Conservation (phyloP, 2,329 filamentous ascomycete species). For the Akanthomyces uredinophilus region DNA sequence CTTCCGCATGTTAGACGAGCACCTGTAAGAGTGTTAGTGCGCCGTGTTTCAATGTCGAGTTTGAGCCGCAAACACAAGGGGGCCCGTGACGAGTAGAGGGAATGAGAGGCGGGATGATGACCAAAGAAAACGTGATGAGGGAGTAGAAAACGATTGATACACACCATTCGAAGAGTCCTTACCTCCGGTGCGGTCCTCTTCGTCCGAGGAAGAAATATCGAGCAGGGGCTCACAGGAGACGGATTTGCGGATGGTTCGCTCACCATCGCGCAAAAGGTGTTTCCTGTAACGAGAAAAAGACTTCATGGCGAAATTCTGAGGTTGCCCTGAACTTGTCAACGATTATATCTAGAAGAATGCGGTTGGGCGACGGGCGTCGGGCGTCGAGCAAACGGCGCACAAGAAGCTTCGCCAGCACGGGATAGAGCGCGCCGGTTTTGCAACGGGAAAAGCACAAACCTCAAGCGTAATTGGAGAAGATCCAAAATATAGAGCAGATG, state of each 20-base stretch:
- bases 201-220: conserved; percentile 15
- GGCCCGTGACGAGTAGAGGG: background rate
- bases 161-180: conserved; percentile 5
- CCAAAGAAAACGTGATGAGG: too few species aligned
- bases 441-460: background rate
- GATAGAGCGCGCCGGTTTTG: background rate
- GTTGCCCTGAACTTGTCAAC: background rate
- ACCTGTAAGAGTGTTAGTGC: conserved; percentile 3
- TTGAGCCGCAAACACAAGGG: background rate
- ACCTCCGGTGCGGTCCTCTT: conserved; percentile 16
- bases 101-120: background rate
- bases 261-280: background rate
- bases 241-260: conserved; percentile 15
- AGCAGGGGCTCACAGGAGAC: conserved; percentile 15
- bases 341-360: background rate
- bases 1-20: conserved; percentile 12
- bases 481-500: background rate
- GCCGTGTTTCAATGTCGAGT: background rate
- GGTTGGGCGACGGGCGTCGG: background rate
- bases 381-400: conserved; percentile 2
- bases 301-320: background rate
- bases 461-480: background rate
- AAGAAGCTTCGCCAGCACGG: background rate
- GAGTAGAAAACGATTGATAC: background rate
- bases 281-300: conserved; percentile 1